These are phyloP conservation scores for Ophiosphaerella narmari DNA, from an alignment of 2,329 filamentous ascomycete genomes.

Conservation along the genomic window DNA sequence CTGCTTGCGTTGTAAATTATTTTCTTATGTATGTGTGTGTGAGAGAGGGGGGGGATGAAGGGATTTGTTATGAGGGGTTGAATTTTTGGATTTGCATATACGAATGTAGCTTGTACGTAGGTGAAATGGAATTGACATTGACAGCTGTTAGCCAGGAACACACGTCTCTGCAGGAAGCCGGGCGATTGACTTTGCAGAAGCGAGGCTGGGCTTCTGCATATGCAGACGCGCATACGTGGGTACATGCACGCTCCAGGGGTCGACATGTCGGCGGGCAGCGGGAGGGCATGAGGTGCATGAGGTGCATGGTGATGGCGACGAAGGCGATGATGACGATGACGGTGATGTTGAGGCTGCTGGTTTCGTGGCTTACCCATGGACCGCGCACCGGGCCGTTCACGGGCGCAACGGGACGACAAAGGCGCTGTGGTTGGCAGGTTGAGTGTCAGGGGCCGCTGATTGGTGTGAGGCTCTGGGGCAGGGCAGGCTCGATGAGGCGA, in stretches of 20 bases:
- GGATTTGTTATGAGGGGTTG: too few relatives aligned
- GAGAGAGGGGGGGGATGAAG: not conserved
- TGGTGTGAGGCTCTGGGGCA: not conserved
- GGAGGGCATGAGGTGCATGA: not conserved
- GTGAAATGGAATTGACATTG: too few relatives aligned
- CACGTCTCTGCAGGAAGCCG: too few relatives aligned
- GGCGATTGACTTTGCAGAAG: not conserved
- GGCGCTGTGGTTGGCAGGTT: not conserved
- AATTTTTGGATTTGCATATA: too few relatives aligned
- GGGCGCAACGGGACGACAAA: not conserved
- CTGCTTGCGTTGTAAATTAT: conserved; percentile 2
- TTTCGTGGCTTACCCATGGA: not conserved
- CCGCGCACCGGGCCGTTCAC: conserved; percentile 7
- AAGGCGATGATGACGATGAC: not conserved
- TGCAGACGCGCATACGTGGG: not conserved
- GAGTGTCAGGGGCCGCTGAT: not conserved
- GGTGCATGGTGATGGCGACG: not conserved
- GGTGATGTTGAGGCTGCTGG: not conserved
- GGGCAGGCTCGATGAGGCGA: not conserved
- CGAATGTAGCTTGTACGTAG: too few relatives aligned
- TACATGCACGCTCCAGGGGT: not conserved
- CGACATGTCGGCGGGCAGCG: not conserved
- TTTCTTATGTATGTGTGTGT: not conserved
- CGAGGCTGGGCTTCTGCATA: not conserved
- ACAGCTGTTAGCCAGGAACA: too few relatives aligned